Conservation (phyloP, 352 stramenopile genomes). For the Phytopythium mirpurense region DNA sequence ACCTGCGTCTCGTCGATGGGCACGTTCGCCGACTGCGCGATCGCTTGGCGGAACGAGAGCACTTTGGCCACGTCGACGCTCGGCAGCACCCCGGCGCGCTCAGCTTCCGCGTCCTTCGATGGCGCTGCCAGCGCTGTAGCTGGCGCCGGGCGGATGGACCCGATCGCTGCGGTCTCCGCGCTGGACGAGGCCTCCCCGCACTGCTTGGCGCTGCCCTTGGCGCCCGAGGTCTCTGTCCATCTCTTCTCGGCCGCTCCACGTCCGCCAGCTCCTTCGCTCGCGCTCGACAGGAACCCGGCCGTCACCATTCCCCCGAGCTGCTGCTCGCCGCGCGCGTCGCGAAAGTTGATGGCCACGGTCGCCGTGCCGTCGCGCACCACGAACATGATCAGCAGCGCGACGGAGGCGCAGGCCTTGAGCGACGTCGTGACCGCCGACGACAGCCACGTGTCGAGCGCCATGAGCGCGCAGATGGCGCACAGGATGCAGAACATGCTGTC, state of each 20-base stretch:
- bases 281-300: slow-evolving; percentile 13
- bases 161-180: too few species aligned
- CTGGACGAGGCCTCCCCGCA: neutral
- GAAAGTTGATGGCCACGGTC: slow-evolving; percentile 38
- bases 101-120: slow-evolving; percentile 3
- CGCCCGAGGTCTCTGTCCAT: neutral
- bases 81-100: slow-evolving; percentile 15
- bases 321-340: slow-evolving; percentile 10
- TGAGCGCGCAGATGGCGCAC: slow-evolving; percentile 29
- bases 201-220: neutral
- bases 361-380: slow-evolving; percentile 27
- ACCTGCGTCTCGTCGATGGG: slow-evolving; percentile 32
- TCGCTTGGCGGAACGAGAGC: slow-evolving; percentile 42
- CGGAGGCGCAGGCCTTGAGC: slow-evolving; percentile 29
- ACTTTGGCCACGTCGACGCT: slow-evolving; percentile 29
- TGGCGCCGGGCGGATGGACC: neutral
- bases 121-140: neutral
- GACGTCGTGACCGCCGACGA: slow-evolving; percentile 19
- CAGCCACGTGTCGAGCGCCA: slow-evolving; percentile 26
- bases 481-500: slow-evolving; percentile 27
- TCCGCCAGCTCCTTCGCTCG: neutral
- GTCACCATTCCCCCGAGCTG: slow-evolving; percentile 11
- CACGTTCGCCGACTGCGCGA: slow-evolving; percentile 33
- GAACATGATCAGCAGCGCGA: slow-evolving; percentile 32
- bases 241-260: neutral